phyloP scores from a whole-genome alignment of 345 rosid species.

The Rubroshorea leprosula region DNA sequence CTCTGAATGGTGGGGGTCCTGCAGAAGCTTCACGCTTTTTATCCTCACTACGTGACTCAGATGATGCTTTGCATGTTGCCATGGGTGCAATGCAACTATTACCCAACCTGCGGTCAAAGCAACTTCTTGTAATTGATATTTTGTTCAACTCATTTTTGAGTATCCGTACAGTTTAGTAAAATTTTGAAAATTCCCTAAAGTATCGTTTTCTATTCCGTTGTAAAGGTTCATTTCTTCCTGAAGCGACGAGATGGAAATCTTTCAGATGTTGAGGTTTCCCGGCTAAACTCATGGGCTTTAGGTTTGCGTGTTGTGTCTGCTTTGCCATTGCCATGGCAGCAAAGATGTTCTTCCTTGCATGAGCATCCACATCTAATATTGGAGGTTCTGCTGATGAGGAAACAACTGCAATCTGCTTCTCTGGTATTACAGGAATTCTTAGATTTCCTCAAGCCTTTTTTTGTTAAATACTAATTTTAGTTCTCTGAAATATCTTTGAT shows the following conservation, averaged over 20 bases:
- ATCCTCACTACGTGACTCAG: constrained; percentile 78
- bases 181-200: constrained; percentile 5
- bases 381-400: constrained; percentile 96
- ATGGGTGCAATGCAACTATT: constrained; percentile 97
- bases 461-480: constrained; percentile 8
- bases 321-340: constrained; percentile 97
- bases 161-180: no score
- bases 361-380: constrained; percentile 91
- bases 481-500: constrained; percentile 6
- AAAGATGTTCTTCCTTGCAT: constrained; percentile 92
- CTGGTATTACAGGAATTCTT: constrained; percentile 42
- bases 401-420: constrained; percentile 83
- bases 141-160: constrained; percentile 3
- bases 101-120: constrained; percentile 93
- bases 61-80: constrained; percentile 94
- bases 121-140: constrained; percentile 63
- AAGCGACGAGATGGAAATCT: constrained; percentile 86
- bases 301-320: constrained; percentile 95
- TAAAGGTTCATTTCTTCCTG: constrained; percentile 91
- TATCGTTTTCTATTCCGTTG: constrained; percentile 24
- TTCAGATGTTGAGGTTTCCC: constrained; percentile 64
- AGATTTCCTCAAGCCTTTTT: constrained; percentile 1
- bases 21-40: constrained; percentile 98
- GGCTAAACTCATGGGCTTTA: constrained; percentile 98
- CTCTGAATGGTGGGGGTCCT: constrained; percentile 98